Conservation (phyloP, 352 stramenopile genomes). For the Pythium pyrilobum region DNA sequence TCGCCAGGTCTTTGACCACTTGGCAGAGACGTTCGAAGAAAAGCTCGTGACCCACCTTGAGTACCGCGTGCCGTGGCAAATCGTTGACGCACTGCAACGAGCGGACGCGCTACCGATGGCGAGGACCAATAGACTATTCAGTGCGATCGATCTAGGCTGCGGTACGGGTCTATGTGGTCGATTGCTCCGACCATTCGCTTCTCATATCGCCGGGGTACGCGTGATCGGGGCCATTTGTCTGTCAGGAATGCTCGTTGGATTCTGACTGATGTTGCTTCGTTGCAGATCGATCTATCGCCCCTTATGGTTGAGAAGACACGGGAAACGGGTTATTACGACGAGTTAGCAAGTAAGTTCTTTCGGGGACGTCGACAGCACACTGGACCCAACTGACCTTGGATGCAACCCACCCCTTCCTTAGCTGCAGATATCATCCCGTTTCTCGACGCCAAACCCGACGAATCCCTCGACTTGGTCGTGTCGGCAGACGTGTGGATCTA, state of each 20-base stretch:
- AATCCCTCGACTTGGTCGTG: conserved; percentile 56
- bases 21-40: conserved; percentile 76
- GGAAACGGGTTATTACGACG: conserved; percentile 57
- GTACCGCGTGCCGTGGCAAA: conserved; percentile 77
- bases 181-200: conserved; percentile 49
- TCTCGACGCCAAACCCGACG: conserved; percentile 32
- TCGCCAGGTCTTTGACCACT: conserved; percentile 70
- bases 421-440: conserved; percentile 53
- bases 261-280: background rate
- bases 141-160: conserved; percentile 59
- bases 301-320: conserved; percentile 79
- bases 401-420: no score
- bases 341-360: conserved; percentile 53
- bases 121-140: conserved; percentile 15
- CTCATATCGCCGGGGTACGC: conserved; percentile 50
- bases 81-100: conserved; percentile 55
- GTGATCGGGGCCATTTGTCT: no score
- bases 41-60: conserved; percentile 75
- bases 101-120: conserved; percentile 27
- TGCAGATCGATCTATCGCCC: conserved; percentile 70
- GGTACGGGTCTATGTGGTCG: conserved; percentile 75
- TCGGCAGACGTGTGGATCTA: conserved; percentile 87
- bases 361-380: no score
- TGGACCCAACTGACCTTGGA: no score
- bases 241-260: no score